Conservation (phyloP, 208 protist species). For the Plasmodiophora brassicae region DNA sequence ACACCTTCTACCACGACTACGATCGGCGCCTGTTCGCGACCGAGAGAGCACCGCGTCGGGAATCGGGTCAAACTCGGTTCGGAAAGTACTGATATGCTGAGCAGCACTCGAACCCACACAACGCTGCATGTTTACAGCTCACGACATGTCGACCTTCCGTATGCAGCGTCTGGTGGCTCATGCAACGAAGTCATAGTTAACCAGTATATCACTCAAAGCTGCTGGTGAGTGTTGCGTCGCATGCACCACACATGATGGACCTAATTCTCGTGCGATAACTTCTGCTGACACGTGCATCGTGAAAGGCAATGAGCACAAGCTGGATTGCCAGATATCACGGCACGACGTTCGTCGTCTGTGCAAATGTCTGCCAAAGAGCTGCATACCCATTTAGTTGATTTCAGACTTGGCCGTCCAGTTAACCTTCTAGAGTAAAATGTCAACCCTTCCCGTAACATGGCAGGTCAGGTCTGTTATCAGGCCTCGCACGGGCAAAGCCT, state of each 20-base stretch:
- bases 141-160: no score
- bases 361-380: not conserved
- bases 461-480: no score
- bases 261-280: no score
- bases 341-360: not conserved
- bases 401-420: not conserved
- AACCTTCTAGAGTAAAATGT: no score
- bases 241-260: no score
- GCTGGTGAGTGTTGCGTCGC: not conserved
- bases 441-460: no score
- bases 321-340: not conserved
- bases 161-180: not conserved
- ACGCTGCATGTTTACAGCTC: no score
- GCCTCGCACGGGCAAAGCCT: no score
- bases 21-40: not conserved
- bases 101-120: no score
- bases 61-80: not conserved
- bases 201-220: not conserved
- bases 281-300: not conserved
- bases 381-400: not conserved
- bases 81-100: not conserved
- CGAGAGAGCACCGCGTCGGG: not conserved
- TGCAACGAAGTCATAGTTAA: not conserved
- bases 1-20: not conserved
- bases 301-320: not conserved